phyloP scores from a whole-genome alignment of 2,329 filamentous ascomycete genomes.

The Parastagonospora avenae region DNA sequence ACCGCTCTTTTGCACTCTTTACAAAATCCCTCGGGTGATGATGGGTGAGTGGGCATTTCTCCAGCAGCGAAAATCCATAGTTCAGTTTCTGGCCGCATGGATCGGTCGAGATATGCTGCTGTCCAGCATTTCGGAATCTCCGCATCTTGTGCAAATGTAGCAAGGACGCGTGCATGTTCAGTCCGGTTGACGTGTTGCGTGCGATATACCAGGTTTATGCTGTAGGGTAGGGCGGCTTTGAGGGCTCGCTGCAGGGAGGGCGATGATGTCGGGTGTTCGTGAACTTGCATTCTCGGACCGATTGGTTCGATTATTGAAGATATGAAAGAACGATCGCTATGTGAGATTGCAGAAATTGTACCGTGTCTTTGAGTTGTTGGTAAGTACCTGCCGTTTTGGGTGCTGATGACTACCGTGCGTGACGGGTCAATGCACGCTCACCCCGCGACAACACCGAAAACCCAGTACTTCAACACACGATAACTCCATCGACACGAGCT shows the following conservation, averaged over 20 bases:
- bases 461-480: too few species aligned
- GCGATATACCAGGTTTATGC: conserved; percentile 66
- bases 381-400: too few species aligned
- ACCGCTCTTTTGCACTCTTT: conserved; percentile 35
- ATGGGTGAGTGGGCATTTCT: conserved; percentile 28
- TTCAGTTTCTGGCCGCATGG: conserved; percentile 66
- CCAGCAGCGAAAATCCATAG: conserved; percentile 62
- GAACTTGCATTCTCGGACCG: conserved; percentile 9
- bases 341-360: neutral
- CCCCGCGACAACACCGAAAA: too few species aligned
- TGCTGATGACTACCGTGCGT: too few species aligned
- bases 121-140: conserved; percentile 53
- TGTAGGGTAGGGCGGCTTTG: conserved; percentile 59
- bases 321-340: too few species aligned
- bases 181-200: conserved; percentile 62
- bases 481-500: too few species aligned
- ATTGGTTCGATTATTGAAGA: too few species aligned
- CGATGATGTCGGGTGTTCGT: conserved; percentile 44
- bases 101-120: conserved; percentile 66
- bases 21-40: conserved; percentile 22
- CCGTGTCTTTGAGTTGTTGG: neutral
- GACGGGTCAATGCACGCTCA: too few species aligned
- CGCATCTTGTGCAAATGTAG: conserved; percentile 43
- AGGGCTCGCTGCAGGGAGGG: conserved; percentile 60
- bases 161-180: conserved; percentile 38